Percentiles rank a stretch among this genome's conserved stretches.
These are phyloP conservation scores for Sarocladium kiliense DNA, from an alignment of 2,329 filamentous ascomycete species.

Conservation along the genomic window DNA sequence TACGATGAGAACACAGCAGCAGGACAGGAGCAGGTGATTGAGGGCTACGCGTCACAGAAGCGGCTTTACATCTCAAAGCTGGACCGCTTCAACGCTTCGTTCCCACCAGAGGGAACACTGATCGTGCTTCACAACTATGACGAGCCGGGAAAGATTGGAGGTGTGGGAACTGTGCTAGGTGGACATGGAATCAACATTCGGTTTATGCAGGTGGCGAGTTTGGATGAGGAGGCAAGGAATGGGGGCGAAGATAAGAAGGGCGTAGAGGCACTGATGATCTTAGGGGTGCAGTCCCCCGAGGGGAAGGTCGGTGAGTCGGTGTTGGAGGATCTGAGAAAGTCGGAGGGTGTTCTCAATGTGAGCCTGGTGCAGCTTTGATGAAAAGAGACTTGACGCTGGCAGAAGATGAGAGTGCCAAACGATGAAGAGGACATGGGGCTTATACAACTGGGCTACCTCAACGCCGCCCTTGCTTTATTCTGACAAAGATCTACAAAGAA, in stretches of 20 bases:
- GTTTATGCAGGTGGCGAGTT: constrained; percentile 68
- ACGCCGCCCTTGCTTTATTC: too few species aligned
- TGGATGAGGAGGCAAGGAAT: constrained; percentile 28
- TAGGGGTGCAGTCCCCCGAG: constrained; percentile 48
- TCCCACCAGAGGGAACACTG: constrained; percentile 67
- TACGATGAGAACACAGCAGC: constrained; percentile 24
- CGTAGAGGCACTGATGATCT: constrained; percentile 72
- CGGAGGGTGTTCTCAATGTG: constrained; percentile 51
- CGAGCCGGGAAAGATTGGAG: constrained; percentile 75
- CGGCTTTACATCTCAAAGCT: constrained; percentile 66
- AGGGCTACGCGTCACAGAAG: constrained; percentile 62
- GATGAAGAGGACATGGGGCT: neutral
- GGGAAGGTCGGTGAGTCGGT: constrained; percentile 55
- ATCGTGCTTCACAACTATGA: constrained; percentile 81
- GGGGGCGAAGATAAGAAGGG: constrained; percentile 33
- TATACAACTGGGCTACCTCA: too few species aligned
- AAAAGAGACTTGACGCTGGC: too few species aligned
- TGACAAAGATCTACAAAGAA: too few species aligned
- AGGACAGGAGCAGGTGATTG: constrained; percentile 39
- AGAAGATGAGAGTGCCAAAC: too few species aligned
- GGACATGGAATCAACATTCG: constrained; percentile 69
- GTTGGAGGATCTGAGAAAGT: constrained; percentile 39
- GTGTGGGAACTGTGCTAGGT: constrained; percentile 67
- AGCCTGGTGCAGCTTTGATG: constrained; percentile 43
- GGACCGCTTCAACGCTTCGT: constrained; percentile 68